Conservation (phyloP, 2,329 filamentous ascomycete species). For the Penicillium brasilianum region DNA sequence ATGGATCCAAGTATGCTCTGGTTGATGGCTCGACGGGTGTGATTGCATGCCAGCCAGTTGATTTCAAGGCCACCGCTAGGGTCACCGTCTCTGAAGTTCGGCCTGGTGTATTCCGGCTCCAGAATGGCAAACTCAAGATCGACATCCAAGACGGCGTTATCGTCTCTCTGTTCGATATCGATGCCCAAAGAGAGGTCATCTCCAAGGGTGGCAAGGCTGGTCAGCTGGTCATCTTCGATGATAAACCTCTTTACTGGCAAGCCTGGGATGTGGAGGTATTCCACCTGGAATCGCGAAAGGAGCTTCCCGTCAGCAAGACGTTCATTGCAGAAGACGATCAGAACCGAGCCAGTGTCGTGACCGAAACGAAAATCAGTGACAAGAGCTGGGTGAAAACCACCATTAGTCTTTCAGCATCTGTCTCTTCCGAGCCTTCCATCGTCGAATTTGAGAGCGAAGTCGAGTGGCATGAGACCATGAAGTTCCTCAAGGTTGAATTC, state of each 20-base stretch:
- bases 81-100: slow-evolving; percentile 57
- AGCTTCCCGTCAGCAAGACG: slow-evolving; percentile 71
- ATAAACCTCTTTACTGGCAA: slow-evolving; percentile 97
- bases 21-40: slow-evolving; percentile 55
- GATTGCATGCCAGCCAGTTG: slow-evolving; percentile 40
- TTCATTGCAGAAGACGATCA: slow-evolving; percentile 72
- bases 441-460: slow-evolving; percentile 83
- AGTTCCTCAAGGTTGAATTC: slow-evolving; percentile 98
- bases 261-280: slow-evolving; percentile 98
- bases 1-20: slow-evolving; percentile 46
- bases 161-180: slow-evolving; percentile 79
- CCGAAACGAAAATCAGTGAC: slow-evolving; percentile 85
- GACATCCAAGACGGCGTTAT: slow-evolving; percentile 77
- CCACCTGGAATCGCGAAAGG: slow-evolving; percentile 83
- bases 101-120: slow-evolving; percentile 73
- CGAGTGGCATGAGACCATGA: slow-evolving; percentile 97
- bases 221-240: slow-evolving; percentile 92
- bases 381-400: slow-evolving; percentile 85
- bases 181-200: slow-evolving; percentile 76
- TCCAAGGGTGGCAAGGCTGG: slow-evolving; percentile 76
- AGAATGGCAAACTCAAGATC: slow-evolving; percentile 77
- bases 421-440: slow-evolving; percentile 68
- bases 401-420: slow-evolving; percentile 74
- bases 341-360: slow-evolving; percentile 79
- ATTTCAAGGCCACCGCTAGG: slow-evolving; percentile 30